phyloP scores from a whole-genome alignment of 2,329 filamentous ascomycete species.

The Ilyonectria destructans region DNA sequence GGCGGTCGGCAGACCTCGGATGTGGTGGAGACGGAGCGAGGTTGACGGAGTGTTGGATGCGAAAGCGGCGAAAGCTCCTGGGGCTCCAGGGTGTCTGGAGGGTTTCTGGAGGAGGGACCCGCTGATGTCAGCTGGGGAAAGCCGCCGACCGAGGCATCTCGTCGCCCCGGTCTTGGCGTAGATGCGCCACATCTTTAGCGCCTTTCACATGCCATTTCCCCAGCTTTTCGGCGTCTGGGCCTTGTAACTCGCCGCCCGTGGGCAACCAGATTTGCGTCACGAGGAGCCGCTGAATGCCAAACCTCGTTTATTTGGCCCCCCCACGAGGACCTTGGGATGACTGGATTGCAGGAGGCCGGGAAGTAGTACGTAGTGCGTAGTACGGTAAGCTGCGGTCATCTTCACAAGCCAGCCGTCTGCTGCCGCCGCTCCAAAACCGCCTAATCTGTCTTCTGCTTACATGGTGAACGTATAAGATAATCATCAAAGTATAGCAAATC shows the following conservation, averaged over 20 bases:
- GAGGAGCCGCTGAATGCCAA: slow-evolving; percentile 21
- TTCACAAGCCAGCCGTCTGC: neutral
- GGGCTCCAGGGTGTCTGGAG: slow-evolving; percentile 21
- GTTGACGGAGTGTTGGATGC: slow-evolving; percentile 31
- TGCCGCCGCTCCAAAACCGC: neutral
- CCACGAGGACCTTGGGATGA: too few species aligned
- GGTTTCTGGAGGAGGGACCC: slow-evolving; percentile 37
- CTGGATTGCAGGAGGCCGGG: neutral
- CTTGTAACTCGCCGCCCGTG: slow-evolving; percentile 28
- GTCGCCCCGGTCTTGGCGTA: slow-evolving; percentile 43
- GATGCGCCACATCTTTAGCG: slow-evolving; percentile 40
- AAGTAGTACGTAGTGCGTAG: neutral
- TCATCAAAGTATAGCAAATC: neutral
- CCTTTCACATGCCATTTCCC: slow-evolving; percentile 53
- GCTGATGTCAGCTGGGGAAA: slow-evolving; percentile 47
- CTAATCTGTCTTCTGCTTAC: neutral
- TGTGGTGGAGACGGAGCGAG: slow-evolving; percentile 42
- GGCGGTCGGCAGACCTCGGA: slow-evolving; percentile 48
- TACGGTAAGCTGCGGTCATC: slow-evolving; percentile 6
- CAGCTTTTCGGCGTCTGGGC: slow-evolving; percentile 45
- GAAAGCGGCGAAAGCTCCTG: slow-evolving; percentile 30
- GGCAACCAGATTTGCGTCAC: slow-evolving; percentile 38
- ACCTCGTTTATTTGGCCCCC: slow-evolving; percentile 5
- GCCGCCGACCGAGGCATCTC: slow-evolving; percentile 54
- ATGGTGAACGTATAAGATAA: neutral